phyloP scores from a whole-genome alignment of 768 basidiomycete species.

The Ramaria sp. region DNA sequence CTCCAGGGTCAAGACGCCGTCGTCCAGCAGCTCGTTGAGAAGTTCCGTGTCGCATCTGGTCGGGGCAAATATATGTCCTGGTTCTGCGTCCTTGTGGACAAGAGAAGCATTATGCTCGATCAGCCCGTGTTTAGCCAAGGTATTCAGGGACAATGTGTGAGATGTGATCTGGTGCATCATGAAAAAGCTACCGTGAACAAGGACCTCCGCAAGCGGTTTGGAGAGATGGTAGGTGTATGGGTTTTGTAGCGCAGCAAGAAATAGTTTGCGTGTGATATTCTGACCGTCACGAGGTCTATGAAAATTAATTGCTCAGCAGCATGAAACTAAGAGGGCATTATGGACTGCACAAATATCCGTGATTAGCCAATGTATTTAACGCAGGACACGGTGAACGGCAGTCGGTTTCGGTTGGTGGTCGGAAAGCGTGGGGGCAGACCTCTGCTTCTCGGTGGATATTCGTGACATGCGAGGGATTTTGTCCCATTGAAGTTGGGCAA shows the following conservation, averaged over 20 bases:
- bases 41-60: constrained; percentile 9
- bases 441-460: too few species aligned
- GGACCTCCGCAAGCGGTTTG: constrained; percentile 40
- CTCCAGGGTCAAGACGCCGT: background rate
- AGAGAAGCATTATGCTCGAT: constrained; percentile 22
- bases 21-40: constrained; percentile 11
- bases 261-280: background rate
- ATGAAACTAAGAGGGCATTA: background rate
- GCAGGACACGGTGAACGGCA: constrained; percentile 48
- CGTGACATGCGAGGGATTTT: too few species aligned
- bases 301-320: background rate
- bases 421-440: too few species aligned
- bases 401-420: too few species aligned
- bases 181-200: constrained; percentile 37
- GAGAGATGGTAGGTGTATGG: constrained; percentile 43
- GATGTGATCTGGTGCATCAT: constrained; percentile 22
- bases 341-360: constrained; percentile 54
- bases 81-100: constrained; percentile 16
- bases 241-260: background rate
- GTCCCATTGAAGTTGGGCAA: too few species aligned
- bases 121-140: constrained; percentile 18
- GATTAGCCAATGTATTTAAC: constrained; percentile 64
- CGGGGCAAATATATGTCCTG: constrained; percentile 15
- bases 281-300: constrained; percentile 1
- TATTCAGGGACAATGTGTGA: constrained; percentile 10